Evolutionary conservation across 2,329 filamentous ascomycete genomes (phyloP).

Genomic region (Rutstroemia sp.): DNA sequence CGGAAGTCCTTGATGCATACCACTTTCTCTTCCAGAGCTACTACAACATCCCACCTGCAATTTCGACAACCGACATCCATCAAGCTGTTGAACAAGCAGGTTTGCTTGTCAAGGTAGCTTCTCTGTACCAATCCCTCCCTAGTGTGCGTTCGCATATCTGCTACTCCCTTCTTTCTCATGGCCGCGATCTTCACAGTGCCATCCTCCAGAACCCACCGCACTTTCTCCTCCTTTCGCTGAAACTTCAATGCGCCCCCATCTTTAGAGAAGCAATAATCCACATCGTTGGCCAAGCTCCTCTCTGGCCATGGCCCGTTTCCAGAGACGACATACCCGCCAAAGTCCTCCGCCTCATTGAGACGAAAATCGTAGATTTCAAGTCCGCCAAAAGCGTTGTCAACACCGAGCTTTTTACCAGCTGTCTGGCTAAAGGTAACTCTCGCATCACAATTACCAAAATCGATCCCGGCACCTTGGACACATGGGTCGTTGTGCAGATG

Average conservation of each 20-base stretch:
- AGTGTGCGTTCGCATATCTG: conserved; percentile 12
- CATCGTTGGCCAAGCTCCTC: conserved; percentile 17
- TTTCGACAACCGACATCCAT: conserved; percentile 11
- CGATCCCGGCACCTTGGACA: conserved; percentile 21
- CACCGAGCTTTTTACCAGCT: conserved; percentile 12
- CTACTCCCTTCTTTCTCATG: conserved; percentile 11
- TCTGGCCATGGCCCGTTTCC: conserved; percentile 12
- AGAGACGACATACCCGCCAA: background rate
- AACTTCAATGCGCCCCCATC: conserved; percentile 15
- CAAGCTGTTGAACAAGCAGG: conserved; percentile 14
- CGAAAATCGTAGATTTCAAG: conserved; percentile 13
- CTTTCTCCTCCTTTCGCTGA: conserved; percentile 16
- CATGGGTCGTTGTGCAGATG: conserved; percentile 15
- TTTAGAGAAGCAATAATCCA: conserved; percentile 24
- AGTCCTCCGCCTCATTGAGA: conserved; percentile 7
- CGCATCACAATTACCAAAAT: conserved; percentile 1
- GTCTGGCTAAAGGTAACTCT: conserved; percentile 3
- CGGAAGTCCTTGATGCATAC: conserved; percentile 7
- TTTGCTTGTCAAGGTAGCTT: conserved; percentile 9
- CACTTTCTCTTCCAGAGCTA: conserved; percentile 17
- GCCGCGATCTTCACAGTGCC: conserved; percentile 13
- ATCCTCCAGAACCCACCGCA: conserved; percentile 15
- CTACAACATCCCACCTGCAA: conserved; percentile 9
- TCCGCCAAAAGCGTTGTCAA: conserved; percentile 8
- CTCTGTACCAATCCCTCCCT: conserved; percentile 2